phyloP scores from a whole-genome alignment of 139 green algal species.

The Micractinium conductrix region DNA sequence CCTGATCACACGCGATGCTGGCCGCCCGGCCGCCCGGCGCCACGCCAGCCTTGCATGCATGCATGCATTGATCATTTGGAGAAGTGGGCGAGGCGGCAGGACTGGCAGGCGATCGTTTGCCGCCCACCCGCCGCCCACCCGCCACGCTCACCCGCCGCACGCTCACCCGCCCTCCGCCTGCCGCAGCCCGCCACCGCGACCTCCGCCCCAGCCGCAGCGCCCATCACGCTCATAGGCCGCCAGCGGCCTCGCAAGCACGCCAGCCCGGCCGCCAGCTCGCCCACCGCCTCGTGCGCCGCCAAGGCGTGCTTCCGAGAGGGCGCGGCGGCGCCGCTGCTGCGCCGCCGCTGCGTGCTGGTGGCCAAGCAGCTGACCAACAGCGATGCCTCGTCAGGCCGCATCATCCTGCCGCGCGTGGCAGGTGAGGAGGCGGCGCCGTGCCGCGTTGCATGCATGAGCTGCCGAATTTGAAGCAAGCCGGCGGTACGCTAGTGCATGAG shows the following conservation, averaged over 20 bases:
- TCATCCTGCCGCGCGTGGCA: slow-evolving; percentile 78
- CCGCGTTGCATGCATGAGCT: neutral
- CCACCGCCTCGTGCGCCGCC: neutral
- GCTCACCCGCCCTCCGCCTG: neutral
- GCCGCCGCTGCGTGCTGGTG: slow-evolving; percentile 60
- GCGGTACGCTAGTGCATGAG: too few species aligned
- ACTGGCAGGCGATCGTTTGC: too few species aligned
- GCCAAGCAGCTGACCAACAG: slow-evolving; percentile 78
- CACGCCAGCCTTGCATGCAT: neutral
- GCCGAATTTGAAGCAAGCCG: too few species aligned
- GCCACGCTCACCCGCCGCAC: neutral
- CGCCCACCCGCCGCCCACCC: too few species aligned
- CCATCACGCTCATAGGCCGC: neutral
- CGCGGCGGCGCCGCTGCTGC: neutral
- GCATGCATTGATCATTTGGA: neutral
- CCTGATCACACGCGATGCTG: neutral
- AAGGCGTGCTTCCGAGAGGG: neutral
- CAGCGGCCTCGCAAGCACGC: slow-evolving; percentile 1
- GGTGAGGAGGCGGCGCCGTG: neutral
- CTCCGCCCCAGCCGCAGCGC: neutral
- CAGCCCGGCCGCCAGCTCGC: neutral
- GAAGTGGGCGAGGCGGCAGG: too few species aligned
- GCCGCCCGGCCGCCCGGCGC: too few species aligned
- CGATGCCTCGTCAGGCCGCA: slow-evolving; percentile 62
- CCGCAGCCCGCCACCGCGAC: neutral